A percentile compares a stretch with the other conserved stretches of the same genome.
These are phyloP conservation scores for Exophiala sideris DNA, from an alignment of 2,329 filamentous ascomycete genomes.

Conservation along the genomic window DNA sequence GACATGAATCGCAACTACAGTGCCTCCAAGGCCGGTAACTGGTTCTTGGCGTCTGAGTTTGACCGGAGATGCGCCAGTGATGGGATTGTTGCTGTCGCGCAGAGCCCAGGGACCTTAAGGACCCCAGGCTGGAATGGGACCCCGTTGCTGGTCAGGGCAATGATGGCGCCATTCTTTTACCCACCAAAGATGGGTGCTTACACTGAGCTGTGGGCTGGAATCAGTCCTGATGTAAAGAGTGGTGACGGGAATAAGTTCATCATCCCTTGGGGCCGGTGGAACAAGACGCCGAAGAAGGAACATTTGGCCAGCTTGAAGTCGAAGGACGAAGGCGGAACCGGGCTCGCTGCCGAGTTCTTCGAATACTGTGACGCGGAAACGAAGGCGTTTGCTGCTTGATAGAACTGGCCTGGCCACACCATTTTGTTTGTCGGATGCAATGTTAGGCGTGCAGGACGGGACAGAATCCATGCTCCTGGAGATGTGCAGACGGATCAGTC, in stretches of 20 bases:
- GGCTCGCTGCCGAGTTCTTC: no score
- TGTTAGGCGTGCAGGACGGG: no score
- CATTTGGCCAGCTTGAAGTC: no score
- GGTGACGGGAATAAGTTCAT: slow-evolving; percentile 32
- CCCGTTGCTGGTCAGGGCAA: slow-evolving; percentile 26
- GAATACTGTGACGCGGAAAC: no score
- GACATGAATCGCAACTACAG: slow-evolving; percentile 2
- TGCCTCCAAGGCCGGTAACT: slow-evolving; percentile 10
- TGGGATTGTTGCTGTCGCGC: slow-evolving; percentile 19
- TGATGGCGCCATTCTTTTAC: slow-evolving; percentile 31
- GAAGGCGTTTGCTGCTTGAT: no score
- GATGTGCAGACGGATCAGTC: no score
- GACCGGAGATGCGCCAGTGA: slow-evolving; percentile 20
- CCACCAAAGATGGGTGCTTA: slow-evolving; percentile 43
- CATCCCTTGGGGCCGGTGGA: no score
- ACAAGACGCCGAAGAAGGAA: no score
- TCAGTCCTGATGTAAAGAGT: slow-evolving; percentile 43
- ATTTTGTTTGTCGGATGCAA: no score
- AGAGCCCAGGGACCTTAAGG: slow-evolving; percentile 37
- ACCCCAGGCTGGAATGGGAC: slow-evolving; percentile 31
- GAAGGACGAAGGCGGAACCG: no score
- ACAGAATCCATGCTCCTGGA: no score
- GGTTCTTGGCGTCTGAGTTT: slow-evolving; percentile 21
- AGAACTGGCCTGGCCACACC: no score
- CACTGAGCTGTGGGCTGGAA: slow-evolving; percentile 47